phyloP scores from a whole-genome alignment of 1,284 basidiomycete species.

The Moniliella sp. region DNA sequence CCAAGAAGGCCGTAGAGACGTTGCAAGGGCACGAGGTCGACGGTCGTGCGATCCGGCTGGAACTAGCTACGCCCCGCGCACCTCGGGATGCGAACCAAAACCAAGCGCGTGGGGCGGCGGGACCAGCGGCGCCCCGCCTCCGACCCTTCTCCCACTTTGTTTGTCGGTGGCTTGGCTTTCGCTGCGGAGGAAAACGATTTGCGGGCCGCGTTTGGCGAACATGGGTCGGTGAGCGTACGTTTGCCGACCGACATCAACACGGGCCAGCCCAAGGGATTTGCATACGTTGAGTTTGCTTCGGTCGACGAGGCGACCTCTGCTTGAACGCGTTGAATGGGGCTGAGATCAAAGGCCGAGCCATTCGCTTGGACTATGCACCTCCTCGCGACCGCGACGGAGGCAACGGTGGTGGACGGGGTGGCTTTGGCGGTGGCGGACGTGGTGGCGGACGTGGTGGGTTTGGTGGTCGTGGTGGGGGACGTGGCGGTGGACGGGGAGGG shows the following conservation, averaged over 20 bases:
- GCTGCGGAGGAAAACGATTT: conserved; percentile 54
- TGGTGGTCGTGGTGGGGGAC: conserved; percentile 37
- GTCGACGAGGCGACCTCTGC: conserved; percentile 62
- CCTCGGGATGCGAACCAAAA: conserved; percentile 38
- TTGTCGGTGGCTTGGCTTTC: conserved; percentile 76
- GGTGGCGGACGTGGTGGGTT: conserved; percentile 33
- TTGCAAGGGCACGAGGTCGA: conserved; percentile 57
- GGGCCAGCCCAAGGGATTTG: conserved; percentile 80
- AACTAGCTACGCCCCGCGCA: conserved; percentile 64
- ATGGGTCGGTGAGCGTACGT: conserved; percentile 67
- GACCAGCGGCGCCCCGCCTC: conserved; percentile 35
- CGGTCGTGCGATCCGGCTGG: conserved; percentile 60
- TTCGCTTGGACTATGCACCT: conserved; percentile 73
- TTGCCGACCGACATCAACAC: conserved; percentile 80
- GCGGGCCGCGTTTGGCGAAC: conserved; percentile 84
- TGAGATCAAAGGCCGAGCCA: conserved; percentile 59
- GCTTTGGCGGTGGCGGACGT: conserved; percentile 33
- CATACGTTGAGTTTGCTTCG: conserved; percentile 78
- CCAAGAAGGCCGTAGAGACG: conserved; percentile 55
- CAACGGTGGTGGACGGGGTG: conserved; percentile 37
- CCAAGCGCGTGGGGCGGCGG: conserved; percentile 14
- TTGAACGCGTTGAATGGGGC: conserved; percentile 47
- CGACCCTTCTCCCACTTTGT: conserved; percentile 55
- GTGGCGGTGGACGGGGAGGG: conserved; percentile 10
- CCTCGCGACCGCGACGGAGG: conserved; percentile 44